phyloP scores from a whole-genome alignment of 1,139 yeast species.

The Sugiyamaella novakii region DNA sequence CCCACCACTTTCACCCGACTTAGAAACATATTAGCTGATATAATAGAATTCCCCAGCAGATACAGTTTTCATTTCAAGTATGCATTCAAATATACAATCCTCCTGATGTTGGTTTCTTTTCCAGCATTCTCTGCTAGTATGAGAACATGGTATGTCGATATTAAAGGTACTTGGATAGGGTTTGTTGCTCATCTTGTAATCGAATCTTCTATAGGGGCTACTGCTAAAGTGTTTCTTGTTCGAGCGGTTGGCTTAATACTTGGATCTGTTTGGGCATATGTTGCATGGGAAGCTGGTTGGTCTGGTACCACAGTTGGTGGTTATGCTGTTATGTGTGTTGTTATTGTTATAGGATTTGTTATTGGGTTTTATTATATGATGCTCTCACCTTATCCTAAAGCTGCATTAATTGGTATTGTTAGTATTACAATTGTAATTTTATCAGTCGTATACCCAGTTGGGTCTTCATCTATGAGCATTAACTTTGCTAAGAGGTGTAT shows the following conservation, averaged over 20 bases:
- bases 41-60: constrained; percentile 18
- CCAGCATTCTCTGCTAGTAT: constrained; percentile 52
- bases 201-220: constrained; percentile 56
- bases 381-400: constrained; percentile 52
- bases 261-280: constrained; percentile 54
- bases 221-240: constrained; percentile 49
- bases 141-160: constrained; percentile 49
- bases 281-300: constrained; percentile 48
- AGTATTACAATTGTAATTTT: constrained; percentile 50
- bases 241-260: constrained; percentile 51
- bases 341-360: constrained; percentile 48
- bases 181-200: constrained; percentile 53
- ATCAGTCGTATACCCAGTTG: constrained; percentile 47
- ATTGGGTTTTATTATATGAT: constrained; percentile 50
- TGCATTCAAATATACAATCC: constrained; percentile 50
- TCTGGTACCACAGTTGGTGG: constrained; percentile 41
- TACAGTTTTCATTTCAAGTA: constrained; percentile 33
- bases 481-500: constrained; percentile 54
- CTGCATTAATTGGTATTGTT: constrained; percentile 53
- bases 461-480: constrained; percentile 47
- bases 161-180: constrained; percentile 56
- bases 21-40: constrained; percentile 17
- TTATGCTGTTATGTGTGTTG: constrained; percentile 48
- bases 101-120: constrained; percentile 50
- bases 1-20: background rate